Evolutionary conservation across 2,329 filamentous ascomycete species (phyloP).

Genomic region (Aureobasidium sp.): DNA sequence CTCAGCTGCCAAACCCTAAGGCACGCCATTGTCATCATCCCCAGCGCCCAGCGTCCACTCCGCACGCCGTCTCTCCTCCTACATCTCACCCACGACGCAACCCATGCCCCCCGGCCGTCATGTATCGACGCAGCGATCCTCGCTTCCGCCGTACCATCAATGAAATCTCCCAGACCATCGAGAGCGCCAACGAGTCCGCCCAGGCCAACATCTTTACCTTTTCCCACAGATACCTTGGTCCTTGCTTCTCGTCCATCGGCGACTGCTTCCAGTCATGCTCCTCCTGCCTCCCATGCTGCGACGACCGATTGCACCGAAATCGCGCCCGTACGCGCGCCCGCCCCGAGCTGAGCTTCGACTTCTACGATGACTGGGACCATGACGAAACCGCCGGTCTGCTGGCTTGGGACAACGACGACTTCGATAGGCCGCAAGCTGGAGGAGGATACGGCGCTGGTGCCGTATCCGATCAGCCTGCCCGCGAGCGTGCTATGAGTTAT

Average conservation of each 20-base stretch:
- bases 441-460: conserved; percentile 14
- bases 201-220: conserved; percentile 86
- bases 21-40: conserved; percentile 5
- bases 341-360: conserved; percentile 85
- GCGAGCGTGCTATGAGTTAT: conserved; percentile 83
- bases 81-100: not conserved
- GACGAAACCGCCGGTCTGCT: conserved; percentile 55
- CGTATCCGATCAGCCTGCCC: conserved; percentile 49
- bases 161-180: conserved; percentile 81
- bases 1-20: not conserved
- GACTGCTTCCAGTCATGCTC: conserved; percentile 61
- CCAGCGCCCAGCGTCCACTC: not conserved
- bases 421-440: conserved; percentile 50
- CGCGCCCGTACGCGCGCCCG: conserved; percentile 52
- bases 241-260: conserved; percentile 63
- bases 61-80: not conserved
- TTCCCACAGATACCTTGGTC: conserved; percentile 72
- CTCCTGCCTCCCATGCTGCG: conserved; percentile 62
- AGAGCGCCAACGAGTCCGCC: conserved; percentile 83
- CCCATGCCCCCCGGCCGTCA: conserved; percentile 22
- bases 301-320: conserved; percentile 63
- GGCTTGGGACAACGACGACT: conserved; percentile 74
- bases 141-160: conserved; percentile 90
- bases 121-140: conserved; percentile 63
- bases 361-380: conserved; percentile 94